Evolutionary conservation across 1,139 yeast genomes (phyloP), one percentile per base, ranked within the genome.

Genomic region (Geotrichum macrosporum): DNA sequence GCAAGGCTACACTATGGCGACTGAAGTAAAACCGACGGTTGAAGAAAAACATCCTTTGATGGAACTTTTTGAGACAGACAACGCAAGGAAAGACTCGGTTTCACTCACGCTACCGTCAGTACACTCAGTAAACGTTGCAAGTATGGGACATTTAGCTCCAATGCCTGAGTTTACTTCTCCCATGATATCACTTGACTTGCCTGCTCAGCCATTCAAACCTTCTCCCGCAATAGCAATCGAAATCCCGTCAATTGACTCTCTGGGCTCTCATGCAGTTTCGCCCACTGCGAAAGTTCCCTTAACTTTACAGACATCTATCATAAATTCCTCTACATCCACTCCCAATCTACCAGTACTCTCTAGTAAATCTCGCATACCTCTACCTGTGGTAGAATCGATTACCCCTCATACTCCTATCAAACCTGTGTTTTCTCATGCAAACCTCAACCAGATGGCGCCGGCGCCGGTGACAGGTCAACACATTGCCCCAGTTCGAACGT

Each of bases 191-290:
- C 27, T 24, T 24, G 27, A 24, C 27, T 10, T 24, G 27, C 15
- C 36, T 18, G 36, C 36, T 20, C n/a, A n/a, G n/a, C n/a, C n/a
- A n/a, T 10, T 19, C n/a, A 16, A 19, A 21, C 15, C 33, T 21
- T 16, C 15, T 26, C 21, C 34, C 5, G 34, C 39, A 20, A 20
- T 42, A 15, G 34, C 78, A 52, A 78, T 78, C 51, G 83, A 78
- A 56, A 78, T 79, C 41, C 84, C 84, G 5, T 75, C 62, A 10
- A 52, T 63, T 42, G 65, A 73, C 50, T 70, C 67, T 31, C 52
- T 71, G 47, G 70, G 70, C n/a, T 57, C 61, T 1, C 63, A 62
- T 35, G 45, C 59, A 19, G 19, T 22, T 26, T 20, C 30, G 6
- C 6, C 27, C 10, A 6, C 27, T 24, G 10, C 34, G 10, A 52